Base-by-base conservation (phyloP, 1,139 yeast species). In the Casaregolazyma lundiana region DNA sequence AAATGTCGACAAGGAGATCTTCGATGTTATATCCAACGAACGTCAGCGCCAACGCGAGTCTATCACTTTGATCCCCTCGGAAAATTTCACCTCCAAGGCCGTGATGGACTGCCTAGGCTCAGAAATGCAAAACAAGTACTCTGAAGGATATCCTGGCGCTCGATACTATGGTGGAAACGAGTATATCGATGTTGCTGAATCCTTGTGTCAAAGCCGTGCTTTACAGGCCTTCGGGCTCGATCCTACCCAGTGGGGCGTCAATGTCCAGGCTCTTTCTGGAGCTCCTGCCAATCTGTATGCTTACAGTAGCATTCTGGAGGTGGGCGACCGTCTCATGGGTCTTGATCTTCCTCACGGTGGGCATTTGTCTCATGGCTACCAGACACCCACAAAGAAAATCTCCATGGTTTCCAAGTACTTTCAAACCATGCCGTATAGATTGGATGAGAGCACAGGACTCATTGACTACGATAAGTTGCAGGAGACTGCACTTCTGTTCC, bases 131-230 rank as follows among this genome's bases (percentile, higher is more conserved):
- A 90, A 90, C 77, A 90, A 90, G 75, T 90, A 90, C 71, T 88
- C 96, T n/a, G 97, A 90, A 71, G 97, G 97, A 50, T 90, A 90
- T 69, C 97, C 97, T 41, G 96, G 96, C 53, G 96, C 89, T 61
- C 81, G 97, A 67, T 90, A 90, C 72, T 90, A 90, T 63, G 97
- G 97, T 65, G 97, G 97, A 65, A 90, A 90, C 66, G 89, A 90
- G 72, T 88, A 84, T 72, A 92, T 92, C 61, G 98, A 92, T 75
- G 82, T 87, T 68, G 87, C 88, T 69, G 98, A 92, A 73, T 67
- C 79, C 43, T 74, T 92, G 60, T 92, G 97, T 71, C 97, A 90
- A 74, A 75, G 84, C 62, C 81, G 98, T 70, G 98, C 97, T 47
- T 76, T 92, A 58, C 77, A 83, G 53, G 96, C 97, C 19, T 92